Evolutionary conservation across 2,329 filamentous ascomycete species (phyloP).

Genomic region (Sphaerostilbella broomeana): DNA sequence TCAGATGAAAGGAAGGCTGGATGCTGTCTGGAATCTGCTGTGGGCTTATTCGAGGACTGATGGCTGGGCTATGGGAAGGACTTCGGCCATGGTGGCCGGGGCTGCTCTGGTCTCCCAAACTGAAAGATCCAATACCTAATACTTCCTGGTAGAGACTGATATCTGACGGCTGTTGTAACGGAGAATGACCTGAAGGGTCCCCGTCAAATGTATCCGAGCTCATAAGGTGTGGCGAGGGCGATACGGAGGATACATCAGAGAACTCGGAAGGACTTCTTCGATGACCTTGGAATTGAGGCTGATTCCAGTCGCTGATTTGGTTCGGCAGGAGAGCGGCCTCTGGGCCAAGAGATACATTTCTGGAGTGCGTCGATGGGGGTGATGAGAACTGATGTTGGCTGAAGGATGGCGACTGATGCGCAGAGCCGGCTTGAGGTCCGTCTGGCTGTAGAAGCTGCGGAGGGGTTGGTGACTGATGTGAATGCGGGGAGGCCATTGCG

Average conservation of each 20-base stretch:
- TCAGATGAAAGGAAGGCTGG: slow-evolving; percentile 41
- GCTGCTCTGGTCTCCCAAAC: slow-evolving; percentile 64
- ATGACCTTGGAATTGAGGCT: slow-evolving; percentile 68
- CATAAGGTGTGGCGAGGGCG: slow-evolving; percentile 74
- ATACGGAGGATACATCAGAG: slow-evolving; percentile 81
- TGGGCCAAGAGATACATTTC: slow-evolving; percentile 51
- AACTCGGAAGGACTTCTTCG: slow-evolving; percentile 82
- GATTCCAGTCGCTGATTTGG: slow-evolving; percentile 48
- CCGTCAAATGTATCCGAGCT: slow-evolving; percentile 74
- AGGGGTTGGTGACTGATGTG: slow-evolving; percentile 51
- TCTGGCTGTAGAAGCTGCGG: slow-evolving; percentile 49
- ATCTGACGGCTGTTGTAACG: slow-evolving; percentile 70
- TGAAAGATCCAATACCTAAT: slow-evolving; percentile 72
- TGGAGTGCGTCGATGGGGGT: slow-evolving; percentile 43
- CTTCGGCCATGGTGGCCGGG: slow-evolving; percentile 66
- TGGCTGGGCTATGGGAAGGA: slow-evolving; percentile 67
- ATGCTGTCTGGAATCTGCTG: slow-evolving; percentile 48
- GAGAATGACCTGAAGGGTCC: slow-evolving; percentile 67
- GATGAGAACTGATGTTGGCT: slow-evolving; percentile 51
- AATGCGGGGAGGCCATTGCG: slow-evolving; percentile 49
- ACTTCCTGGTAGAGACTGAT: slow-evolving; percentile 68
- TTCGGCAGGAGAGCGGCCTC: slow-evolving; percentile 49
- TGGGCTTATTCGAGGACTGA: slow-evolving; percentile 55
- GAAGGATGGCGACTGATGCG: slow-evolving; percentile 52
- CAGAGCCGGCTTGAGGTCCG: slow-evolving; percentile 38